phyloP scores from a whole-genome alignment of 2,329 filamentous ascomycete species.

The Annulohypoxylon truncatum region DNA sequence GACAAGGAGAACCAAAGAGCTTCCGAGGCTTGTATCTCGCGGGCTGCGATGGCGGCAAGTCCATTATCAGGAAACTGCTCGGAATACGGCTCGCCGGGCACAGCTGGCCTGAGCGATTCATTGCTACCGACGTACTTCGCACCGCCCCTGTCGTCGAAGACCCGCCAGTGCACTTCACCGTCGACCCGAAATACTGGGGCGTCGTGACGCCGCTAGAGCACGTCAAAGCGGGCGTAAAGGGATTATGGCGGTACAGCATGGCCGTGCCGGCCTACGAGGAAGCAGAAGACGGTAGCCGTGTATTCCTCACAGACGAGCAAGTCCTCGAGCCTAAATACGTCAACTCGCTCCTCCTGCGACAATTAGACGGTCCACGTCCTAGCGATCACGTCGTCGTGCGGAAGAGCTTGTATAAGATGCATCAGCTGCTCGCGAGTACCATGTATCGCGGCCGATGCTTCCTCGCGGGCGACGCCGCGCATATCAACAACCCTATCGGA shows the following conservation, averaged over 20 bases:
- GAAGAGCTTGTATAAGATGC: conserved; percentile 29
- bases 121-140: conserved; percentile 21
- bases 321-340: conserved; percentile 23
- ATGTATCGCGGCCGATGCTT: conserved; percentile 29
- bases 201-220: conserved; percentile 23
- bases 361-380: conserved; percentile 21
- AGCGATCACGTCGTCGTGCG: conserved; percentile 17
- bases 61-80: conserved; percentile 21
- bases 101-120: conserved; percentile 25
- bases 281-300: conserved; percentile 4
- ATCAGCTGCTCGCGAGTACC: conserved; percentile 25
- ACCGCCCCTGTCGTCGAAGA: conserved; percentile 17
- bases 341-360: conserved; percentile 22
- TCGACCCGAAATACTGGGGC: conserved; percentile 21
- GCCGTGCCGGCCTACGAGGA: conserved; percentile 20
- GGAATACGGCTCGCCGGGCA: conserved; percentile 22
- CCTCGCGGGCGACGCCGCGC: conserved; percentile 23
- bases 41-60: conserved; percentile 22
- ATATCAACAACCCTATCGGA: conserved; percentile 26
- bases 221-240: conserved; percentile 11
- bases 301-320: conserved; percentile 11
- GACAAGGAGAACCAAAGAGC: not conserved
- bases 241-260: conserved; percentile 24
- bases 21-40: conserved; percentile 20
- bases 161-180: conserved; percentile 21